Percentiles rank a stretch among this genome's conserved stretches.
Conservation (phyloP, 805 yeast species). For the Ogataea dorogensis region DNA sequence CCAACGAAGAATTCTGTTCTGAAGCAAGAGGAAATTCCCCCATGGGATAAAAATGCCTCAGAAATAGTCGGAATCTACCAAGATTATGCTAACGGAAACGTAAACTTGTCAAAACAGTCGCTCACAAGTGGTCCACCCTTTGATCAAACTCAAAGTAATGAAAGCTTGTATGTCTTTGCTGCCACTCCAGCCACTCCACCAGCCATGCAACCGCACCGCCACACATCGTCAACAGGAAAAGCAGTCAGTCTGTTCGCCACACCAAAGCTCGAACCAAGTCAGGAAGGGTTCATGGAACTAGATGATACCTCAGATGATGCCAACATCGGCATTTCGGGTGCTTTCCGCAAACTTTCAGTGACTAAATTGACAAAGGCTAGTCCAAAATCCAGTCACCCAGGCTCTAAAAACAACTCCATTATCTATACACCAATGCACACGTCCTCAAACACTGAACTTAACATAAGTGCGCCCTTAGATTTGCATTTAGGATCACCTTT, state of each 20-base stretch:
- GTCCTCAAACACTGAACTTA: constrained; percentile 1
- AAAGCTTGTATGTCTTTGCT: background rate
- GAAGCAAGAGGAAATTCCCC: background rate
- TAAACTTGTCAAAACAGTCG: too few relatives aligned
- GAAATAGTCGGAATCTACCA: constrained; percentile 2
- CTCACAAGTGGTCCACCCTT: too few relatives aligned
- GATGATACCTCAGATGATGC: background rate
- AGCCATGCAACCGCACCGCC: background rate
- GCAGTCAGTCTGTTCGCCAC: constrained; percentile 5
- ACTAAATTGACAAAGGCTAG: constrained; percentile 1
- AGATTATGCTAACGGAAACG: background rate
- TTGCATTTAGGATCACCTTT: constrained; percentile 1
- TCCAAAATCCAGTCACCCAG: constrained; percentile 1
- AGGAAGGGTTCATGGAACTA: constrained; percentile 1
- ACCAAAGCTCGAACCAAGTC: constrained; percentile 5
- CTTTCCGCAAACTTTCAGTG: constrained; percentile 3
- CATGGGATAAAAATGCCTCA: background rate
- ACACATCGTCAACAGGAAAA: constrained; percentile 1
- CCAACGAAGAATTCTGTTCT: background rate
- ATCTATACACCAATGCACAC: background rate
- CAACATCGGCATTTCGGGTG: background rate
- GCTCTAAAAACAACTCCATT: constrained; percentile 3
- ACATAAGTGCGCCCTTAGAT: background rate
- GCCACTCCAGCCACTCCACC: constrained; percentile 3
- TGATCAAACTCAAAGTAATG: background rate